These are phyloP conservation scores for Malus fusca DNA, from an alignment of 306 rosid species.

Conservation along the genomic window DNA sequence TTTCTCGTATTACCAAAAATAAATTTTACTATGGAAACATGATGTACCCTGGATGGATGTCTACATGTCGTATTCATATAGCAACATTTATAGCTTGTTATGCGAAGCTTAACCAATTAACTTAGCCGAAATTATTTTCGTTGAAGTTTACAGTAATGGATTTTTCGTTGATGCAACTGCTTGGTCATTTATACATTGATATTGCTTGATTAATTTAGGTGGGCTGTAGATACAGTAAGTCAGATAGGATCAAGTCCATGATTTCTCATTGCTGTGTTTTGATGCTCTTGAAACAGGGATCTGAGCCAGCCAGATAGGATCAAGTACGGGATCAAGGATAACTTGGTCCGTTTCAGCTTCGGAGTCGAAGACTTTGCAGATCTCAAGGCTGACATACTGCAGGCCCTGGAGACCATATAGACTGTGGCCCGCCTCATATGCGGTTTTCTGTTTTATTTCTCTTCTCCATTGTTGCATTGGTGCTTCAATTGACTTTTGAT, in stretches of 20 bases:
- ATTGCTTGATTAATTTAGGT: not conserved
- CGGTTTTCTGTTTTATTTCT: constrained; percentile 2
- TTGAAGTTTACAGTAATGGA: not conserved
- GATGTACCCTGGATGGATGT: too few species aligned
- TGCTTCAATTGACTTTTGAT: not conserved
- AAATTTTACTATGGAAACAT: too few species aligned
- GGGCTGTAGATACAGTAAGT: not conserved
- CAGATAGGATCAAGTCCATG: not conserved
- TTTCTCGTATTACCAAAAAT: too few species aligned
- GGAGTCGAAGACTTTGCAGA: constrained; percentile 77
- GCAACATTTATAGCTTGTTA: too few species aligned
- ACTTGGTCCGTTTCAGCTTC: constrained; percentile 93
- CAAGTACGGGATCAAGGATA: constrained; percentile 71
- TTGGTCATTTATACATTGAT: not conserved
- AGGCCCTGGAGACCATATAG: constrained; percentile 60
- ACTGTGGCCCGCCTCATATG: not conserved
- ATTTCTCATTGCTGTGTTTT: not conserved
- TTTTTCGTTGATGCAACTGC: not conserved
- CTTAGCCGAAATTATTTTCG: not conserved
- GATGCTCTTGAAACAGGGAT: constrained; percentile 54
- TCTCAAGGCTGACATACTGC: constrained; percentile 59
- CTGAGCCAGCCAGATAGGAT: constrained; percentile 60
- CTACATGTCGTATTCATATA: too few species aligned
- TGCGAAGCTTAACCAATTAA: not conserved
- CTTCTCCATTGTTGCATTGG: not conserved